A percentile compares a stretch with the other conserved stretches of the same genome.
These are phyloP conservation scores for Calophaca sinica DNA, from an alignment of 306 rosid species.

Conservation along the genomic window DNA sequence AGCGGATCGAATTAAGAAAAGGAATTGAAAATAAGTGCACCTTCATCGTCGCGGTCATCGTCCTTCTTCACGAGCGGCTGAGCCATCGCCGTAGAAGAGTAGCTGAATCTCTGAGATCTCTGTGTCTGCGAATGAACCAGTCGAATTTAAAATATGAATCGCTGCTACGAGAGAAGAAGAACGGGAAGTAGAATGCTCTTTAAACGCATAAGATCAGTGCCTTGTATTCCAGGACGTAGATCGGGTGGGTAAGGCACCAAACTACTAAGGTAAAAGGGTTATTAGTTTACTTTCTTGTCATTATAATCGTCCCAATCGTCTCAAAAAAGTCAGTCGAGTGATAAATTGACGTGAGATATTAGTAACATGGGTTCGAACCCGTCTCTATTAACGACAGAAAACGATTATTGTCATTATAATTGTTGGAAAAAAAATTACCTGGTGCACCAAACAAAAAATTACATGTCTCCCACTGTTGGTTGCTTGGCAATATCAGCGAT, in stretches of 20 bases:
- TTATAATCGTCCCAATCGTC: too few species aligned
- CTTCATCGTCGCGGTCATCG: constrained; percentile 98
- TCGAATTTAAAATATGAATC: constrained; percentile 27
- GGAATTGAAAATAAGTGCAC: constrained; percentile 42
- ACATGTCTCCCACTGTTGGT: too few species aligned
- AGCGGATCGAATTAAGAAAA: constrained; percentile 42
- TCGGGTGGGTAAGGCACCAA: constrained; percentile 14
- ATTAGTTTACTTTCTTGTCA: too few species aligned
- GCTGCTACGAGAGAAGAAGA: not conserved
- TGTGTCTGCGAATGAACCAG: constrained; percentile 39
- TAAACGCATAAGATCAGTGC: constrained; percentile 26
- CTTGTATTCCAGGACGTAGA: constrained; percentile 14
- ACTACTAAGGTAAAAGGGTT: not conserved
- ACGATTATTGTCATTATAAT: too few species aligned
- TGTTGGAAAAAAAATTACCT: too few species aligned
- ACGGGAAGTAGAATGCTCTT: constrained; percentile 17
- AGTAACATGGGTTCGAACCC: too few species aligned
- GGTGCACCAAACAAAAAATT: too few species aligned
- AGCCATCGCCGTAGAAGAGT: constrained; percentile 62
- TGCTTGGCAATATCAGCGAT: too few species aligned
- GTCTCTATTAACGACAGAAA: too few species aligned
- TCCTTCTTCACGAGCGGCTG: constrained; percentile 89
- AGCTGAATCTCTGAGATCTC: constrained; percentile 54
- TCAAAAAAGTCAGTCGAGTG: too few species aligned
- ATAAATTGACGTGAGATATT: too few species aligned